Evolutionary conservation across 2,329 filamentous ascomycete genomes (phyloP).

Genomic region (Amesomyces nigricolor): DNA sequence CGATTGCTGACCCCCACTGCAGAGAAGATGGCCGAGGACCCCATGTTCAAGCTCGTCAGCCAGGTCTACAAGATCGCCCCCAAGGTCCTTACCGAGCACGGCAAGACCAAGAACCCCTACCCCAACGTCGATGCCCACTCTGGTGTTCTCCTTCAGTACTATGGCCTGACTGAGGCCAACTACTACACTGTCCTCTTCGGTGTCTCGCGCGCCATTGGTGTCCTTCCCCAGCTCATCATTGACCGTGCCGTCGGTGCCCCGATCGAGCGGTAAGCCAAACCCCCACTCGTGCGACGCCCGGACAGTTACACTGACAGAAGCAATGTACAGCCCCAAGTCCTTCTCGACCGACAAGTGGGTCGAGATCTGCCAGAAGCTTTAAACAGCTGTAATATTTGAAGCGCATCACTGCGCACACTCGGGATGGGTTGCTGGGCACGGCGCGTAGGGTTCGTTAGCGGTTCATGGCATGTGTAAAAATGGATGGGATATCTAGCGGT

Average conservation of each 20-base stretch:
- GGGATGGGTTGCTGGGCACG: constrained; percentile 24
- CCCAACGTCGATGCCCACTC: constrained; percentile 99
- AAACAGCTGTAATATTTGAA: constrained; percentile 66
- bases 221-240: constrained; percentile 98
- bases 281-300: background rate
- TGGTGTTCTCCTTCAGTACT: constrained; percentile 98
- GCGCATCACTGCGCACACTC: constrained; percentile 13
- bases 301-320: constrained; percentile 13
- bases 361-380: constrained; percentile 90
- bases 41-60: constrained; percentile 99
- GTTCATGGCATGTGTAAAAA: constrained; percentile 27
- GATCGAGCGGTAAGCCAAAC: constrained; percentile 65
- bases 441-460: constrained; percentile 23
- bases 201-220: constrained; percentile 95
- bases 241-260: constrained; percentile 95
- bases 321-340: constrained; percentile 66
- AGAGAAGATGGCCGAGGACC: constrained; percentile 88
- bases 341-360: constrained; percentile 97
- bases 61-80: constrained; percentile 99
- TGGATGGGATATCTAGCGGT: constrained; percentile 25
- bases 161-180: constrained; percentile 96
- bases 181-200: constrained; percentile 99
- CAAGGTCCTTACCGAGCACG: constrained; percentile 95
- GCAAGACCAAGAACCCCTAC: constrained; percentile 99
- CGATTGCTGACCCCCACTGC: constrained; percentile 29